Evolutionary conservation across 495 filamentous ascomycete genomes (phyloP), one percentile per base, ranked within the genome.

Genomic region (Chaetomium tenue): DNA sequence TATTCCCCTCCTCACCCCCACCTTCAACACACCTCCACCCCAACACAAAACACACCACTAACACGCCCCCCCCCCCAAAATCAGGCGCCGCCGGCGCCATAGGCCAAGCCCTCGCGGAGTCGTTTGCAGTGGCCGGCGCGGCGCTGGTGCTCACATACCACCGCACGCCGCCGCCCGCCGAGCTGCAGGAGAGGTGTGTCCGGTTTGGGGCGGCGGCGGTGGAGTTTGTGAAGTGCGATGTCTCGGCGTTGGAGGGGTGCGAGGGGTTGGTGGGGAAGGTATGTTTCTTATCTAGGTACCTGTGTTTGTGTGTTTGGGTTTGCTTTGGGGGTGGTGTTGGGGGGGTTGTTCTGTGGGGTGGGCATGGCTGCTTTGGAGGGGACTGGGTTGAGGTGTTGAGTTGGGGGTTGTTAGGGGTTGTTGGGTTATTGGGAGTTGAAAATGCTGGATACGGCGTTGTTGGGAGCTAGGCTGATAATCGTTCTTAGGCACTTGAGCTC

Each of bases 141-240:
- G 71, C 69, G 44, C 66, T 76, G 53, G 65, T 72, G 5, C 62
- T 76, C 42, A 74, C 71, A 5, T 76, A 75, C 63, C 75, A 76
- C 72, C 63, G 60, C 33, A 76, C 74, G 23, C 65, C 67, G 16
- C 74, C 74, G 13, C 60, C 71, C 7, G 26, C 65, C 2, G 51
- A 47, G 50, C 58, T 76, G 26, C 47, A 61, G 53, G 68, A 72
- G 3, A 52, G 58, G 5, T 73, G 71, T 33, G 0, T 65, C n/a
- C 20, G 39, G 22, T 60, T 75, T 1, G 72, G 71, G 6, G 72
- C 74, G 2, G 46, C 47, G n/a, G 60, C 22, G 12, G 71, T 75
- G 16, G 56, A 56, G 26, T 74, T 70, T 28, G 28, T 69, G n/a
- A 48, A 66, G 55, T 76, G 74, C 47, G 64, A 76, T 61, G 69